These are phyloP conservation scores for Jatropha curcas DNA, from an alignment of 345 rosid genomes.

Conservation along the genomic window DNA sequence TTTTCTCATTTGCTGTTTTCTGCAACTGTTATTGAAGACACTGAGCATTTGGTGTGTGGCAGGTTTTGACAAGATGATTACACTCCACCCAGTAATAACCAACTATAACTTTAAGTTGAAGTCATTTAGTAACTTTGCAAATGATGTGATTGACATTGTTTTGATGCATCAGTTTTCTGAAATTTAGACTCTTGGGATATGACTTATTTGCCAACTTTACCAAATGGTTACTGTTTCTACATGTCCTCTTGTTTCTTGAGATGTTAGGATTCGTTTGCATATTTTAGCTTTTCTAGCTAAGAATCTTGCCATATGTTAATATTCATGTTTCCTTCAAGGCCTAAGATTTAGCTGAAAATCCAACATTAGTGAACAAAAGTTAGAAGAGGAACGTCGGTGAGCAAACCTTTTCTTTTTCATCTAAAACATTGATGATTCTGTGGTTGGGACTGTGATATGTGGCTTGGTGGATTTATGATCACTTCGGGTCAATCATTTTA, in stretches of 20 bases:
- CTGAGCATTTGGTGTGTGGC: background rate
- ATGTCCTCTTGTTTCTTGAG: background rate
- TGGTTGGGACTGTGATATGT: too few species aligned
- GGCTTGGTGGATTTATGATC: background rate
- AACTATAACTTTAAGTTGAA: background rate
- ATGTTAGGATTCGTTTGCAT: background rate
- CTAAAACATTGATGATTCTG: too few species aligned
- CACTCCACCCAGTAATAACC: background rate
- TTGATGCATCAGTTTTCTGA: background rate
- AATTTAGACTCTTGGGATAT: background rate
- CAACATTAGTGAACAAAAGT: background rate
- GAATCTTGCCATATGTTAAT: background rate
- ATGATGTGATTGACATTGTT: background rate
- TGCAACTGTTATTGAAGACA: background rate
- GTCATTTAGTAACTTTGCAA: background rate
- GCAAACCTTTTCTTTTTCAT: too few species aligned
- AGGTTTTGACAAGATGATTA: constrained; percentile 9
- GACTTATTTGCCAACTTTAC: background rate
- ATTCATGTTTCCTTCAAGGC: background rate
- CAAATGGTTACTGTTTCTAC: background rate
- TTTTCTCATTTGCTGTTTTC: background rate
- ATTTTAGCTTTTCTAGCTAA: background rate
- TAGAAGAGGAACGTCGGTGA: background rate
- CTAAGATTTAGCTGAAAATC: background rate
- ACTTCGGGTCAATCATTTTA: background rate